These are phyloP conservation scores for Colletotrichum plurivorum DNA, from an alignment of 2,329 filamentous ascomycete genomes.

Conservation along the genomic window DNA sequence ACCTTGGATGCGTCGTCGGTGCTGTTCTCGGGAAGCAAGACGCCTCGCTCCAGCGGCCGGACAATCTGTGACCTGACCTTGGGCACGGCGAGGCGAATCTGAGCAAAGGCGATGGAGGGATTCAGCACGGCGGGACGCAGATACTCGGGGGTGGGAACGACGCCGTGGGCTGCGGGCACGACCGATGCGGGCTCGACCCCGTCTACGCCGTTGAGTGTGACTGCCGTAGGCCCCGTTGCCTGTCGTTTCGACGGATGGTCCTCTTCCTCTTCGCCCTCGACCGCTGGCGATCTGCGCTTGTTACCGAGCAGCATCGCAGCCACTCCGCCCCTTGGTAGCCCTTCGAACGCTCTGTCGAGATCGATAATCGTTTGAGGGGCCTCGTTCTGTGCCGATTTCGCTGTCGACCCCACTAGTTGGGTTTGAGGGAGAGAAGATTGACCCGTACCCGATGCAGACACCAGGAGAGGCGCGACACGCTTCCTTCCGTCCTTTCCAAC, in stretches of 20 bases:
- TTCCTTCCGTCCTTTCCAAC: conserved; percentile 98
- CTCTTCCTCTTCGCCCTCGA: conserved; percentile 84
- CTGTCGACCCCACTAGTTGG: conserved; percentile 81
- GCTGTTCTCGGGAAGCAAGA: conserved; percentile 66
- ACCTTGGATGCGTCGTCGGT: conserved; percentile 74
- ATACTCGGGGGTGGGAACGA: conserved; percentile 83
- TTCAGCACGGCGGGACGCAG: conserved; percentile 90
- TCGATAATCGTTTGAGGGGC: conserved; percentile 88
- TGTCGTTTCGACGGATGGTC: conserved; percentile 66
- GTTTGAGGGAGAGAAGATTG: conserved; percentile 92
- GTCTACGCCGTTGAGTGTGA: conserved; percentile 82
- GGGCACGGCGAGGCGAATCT: conserved; percentile 88
- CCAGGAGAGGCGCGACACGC: conserved; percentile 89
- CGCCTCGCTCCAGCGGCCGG: conserved; percentile 80
- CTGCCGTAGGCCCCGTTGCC: conserved; percentile 78
- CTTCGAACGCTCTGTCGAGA: conserved; percentile 93
- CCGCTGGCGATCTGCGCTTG: conserved; percentile 84
- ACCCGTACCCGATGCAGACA: conserved; percentile 89
- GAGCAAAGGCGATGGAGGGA: conserved; percentile 84
- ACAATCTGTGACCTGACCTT: conserved; percentile 87
- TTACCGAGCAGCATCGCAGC: conserved; percentile 90
- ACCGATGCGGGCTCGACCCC: conserved; percentile 83
- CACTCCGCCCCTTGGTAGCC: conserved; percentile 90
- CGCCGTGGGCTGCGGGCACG: conserved; percentile 69
- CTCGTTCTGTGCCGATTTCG: conserved; percentile 74